Percentiles rank a stretch among this genome's conserved stretches.
phyloP scores from a whole-genome alignment of 1,139 yeast species.

The Suhomyces ambrosiae region DNA sequence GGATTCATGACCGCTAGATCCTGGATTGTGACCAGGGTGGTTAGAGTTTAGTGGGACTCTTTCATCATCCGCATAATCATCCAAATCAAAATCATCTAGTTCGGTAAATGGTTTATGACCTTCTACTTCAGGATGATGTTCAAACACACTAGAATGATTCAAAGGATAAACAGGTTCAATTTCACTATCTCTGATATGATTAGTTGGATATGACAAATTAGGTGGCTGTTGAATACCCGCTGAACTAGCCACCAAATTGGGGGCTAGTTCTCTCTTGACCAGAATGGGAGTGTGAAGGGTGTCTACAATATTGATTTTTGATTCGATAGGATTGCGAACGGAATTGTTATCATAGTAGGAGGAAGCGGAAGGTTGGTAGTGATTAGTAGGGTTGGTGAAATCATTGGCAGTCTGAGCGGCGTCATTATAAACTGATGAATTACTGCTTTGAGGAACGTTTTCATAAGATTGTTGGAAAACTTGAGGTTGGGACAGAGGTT shows the following conservation, averaged over 20 bases:
- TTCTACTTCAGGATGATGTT: constrained; percentile 49
- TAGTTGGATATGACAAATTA: constrained; percentile 21
- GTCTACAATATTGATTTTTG: constrained; percentile 9
- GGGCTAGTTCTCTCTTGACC: constrained; percentile 31
- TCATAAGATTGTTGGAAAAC: background rate
- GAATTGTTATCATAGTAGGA: constrained; percentile 14
- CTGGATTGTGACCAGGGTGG: constrained; percentile 1
- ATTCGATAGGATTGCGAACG: constrained; percentile 1
- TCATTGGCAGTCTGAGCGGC: constrained; percentile 40
- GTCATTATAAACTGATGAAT: constrained; percentile 34
- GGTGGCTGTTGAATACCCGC: constrained; percentile 26
- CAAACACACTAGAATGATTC: constrained; percentile 36
- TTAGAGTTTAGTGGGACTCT: constrained; percentile 10
- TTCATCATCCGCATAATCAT: constrained; percentile 23
- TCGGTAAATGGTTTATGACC: constrained; percentile 54
- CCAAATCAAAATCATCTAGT: constrained; percentile 31
- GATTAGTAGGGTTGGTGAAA: constrained; percentile 25
- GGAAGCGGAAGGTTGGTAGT: constrained; percentile 10
- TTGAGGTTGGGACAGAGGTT: background rate
- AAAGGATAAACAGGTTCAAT: constrained; percentile 13
- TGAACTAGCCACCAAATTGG: constrained; percentile 31
- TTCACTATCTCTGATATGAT: constrained; percentile 14
- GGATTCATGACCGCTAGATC: constrained; percentile 23
- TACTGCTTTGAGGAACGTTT: constrained; percentile 14
- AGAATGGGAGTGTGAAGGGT: constrained; percentile 8